Conservation (phyloP, 2,329 filamentous ascomycete species). For the Phyllachora maydis region DNA sequence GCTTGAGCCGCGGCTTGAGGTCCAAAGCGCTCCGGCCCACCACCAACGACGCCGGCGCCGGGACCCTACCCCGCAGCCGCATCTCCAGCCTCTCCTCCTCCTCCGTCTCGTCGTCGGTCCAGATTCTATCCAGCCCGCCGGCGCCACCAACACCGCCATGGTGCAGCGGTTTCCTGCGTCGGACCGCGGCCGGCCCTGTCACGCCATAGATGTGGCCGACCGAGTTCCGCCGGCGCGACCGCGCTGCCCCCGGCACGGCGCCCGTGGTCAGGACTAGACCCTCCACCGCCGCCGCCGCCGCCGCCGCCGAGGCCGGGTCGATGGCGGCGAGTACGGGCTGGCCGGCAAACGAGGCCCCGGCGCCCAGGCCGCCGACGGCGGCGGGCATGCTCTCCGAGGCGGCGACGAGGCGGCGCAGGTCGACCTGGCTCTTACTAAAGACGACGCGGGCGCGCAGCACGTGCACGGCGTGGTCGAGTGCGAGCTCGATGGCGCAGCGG, state of each 20-base stretch:
- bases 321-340: slow-evolving; percentile 2
- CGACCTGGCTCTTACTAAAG: slow-evolving; percentile 44
- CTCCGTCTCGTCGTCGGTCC: slow-evolving; percentile 12
- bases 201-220: slow-evolving; percentile 23
- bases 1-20: slow-evolving; percentile 7
- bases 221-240: slow-evolving; percentile 24
- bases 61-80: slow-evolving; percentile 3
- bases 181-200: too few species aligned
- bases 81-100: slow-evolving; percentile 9
- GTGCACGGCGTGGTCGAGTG: slow-evolving; percentile 57
- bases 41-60: background rate
- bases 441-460: slow-evolving; percentile 45
- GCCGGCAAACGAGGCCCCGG: background rate
- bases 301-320: slow-evolving; percentile 5
- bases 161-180: slow-evolving; percentile 13
- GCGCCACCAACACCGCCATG: too few species aligned
- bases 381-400: slow-evolving; percentile 8
- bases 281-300: slow-evolving; percentile 5
- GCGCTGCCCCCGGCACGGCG: slow-evolving; percentile 9
- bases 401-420: slow-evolving; percentile 26
- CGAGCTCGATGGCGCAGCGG: slow-evolving; percentile 72
- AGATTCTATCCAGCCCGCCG: too few species aligned
- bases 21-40: slow-evolving; percentile 1
- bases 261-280: slow-evolving; percentile 7
- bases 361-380: slow-evolving; percentile 1